phyloP scores from a whole-genome alignment of 305 asterid species.

The Salvia sclarea region DNA sequence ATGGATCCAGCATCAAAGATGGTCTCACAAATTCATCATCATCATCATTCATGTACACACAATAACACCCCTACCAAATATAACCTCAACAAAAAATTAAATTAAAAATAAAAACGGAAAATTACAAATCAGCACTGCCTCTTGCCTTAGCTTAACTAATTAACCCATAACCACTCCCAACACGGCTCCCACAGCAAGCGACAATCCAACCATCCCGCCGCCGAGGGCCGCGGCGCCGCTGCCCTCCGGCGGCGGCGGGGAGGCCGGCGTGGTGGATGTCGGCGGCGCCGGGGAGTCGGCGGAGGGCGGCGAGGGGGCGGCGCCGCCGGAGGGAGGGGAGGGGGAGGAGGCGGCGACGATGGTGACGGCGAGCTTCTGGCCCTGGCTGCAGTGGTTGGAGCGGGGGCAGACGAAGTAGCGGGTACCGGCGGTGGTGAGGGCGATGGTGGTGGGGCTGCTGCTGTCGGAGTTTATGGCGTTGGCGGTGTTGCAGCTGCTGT shows the following conservation, averaged over 20 bases:
- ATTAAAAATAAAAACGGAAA: not conserved
- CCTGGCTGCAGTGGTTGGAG: conserved; percentile 41
- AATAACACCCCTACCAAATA: no score
- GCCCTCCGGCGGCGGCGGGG: conserved; percentile 30
- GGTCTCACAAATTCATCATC: conserved; percentile 13
- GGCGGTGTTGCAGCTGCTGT: conserved; percentile 34
- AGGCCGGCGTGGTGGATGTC: not conserved
- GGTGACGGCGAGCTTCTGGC: conserved; percentile 42
- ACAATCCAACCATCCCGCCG: conserved; percentile 33
- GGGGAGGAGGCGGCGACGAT: conserved; percentile 25
- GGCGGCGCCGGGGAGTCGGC: conserved; percentile 20
- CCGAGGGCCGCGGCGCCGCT: conserved; percentile 29
- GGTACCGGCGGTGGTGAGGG: conserved; percentile 12
- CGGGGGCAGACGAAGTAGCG: conserved; percentile 41
- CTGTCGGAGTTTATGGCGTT: conserved; percentile 26
- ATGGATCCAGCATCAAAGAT: not conserved
- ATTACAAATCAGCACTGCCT: conserved; percentile 49
- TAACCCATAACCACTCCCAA: conserved; percentile 28
- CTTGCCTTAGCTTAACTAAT: conserved; percentile 55
- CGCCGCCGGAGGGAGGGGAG: conserved; percentile 31
- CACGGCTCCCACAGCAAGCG: conserved; percentile 34
- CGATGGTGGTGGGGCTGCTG: conserved; percentile 41
- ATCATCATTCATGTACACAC: not conserved
- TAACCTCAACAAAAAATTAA: not conserved
- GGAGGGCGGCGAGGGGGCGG: conserved; percentile 33